These are phyloP conservation scores for Citrus glauca DNA, from an alignment of 345 rosid genomes.

Conservation along the genomic window DNA sequence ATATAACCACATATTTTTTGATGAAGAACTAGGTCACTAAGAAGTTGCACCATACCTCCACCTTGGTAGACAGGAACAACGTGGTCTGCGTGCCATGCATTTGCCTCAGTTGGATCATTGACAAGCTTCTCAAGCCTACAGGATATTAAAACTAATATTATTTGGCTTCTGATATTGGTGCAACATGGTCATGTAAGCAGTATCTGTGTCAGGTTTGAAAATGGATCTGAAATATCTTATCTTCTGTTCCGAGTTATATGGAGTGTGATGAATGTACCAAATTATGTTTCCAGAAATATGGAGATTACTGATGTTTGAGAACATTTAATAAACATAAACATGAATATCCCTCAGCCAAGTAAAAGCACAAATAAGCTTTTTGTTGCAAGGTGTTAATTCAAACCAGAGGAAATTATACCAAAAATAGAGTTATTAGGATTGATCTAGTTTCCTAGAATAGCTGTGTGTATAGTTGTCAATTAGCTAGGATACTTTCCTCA, in stretches of 20 bases:
- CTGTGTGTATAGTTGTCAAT: no score
- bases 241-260: neutral
- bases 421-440: no score
- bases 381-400: no score
- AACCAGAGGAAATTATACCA: no score
- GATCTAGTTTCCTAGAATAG: no score
- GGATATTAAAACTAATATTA: constrained; percentile 10
- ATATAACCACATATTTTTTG: neutral
- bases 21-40: neutral
- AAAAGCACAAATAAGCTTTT: neutral
- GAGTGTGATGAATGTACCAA: constrained; percentile 8
- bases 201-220: neutral
- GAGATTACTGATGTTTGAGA: neutral
- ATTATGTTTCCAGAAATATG: neutral
- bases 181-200: neutral
- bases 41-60: constrained; percentile 54
- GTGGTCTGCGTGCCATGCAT: constrained; percentile 98
- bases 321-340: neutral
- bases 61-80: constrained; percentile 84
- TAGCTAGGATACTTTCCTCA: no score
- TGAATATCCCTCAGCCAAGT: neutral
- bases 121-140: constrained; percentile 77
- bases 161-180: neutral
- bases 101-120: constrained; percentile 71
- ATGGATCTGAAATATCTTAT: neutral